Evolutionary conservation across 2,329 filamentous ascomycete genomes (phyloP), one percentile per base, ranked within the genome.

Genomic region (Talaromyces atroroseus): DNA sequence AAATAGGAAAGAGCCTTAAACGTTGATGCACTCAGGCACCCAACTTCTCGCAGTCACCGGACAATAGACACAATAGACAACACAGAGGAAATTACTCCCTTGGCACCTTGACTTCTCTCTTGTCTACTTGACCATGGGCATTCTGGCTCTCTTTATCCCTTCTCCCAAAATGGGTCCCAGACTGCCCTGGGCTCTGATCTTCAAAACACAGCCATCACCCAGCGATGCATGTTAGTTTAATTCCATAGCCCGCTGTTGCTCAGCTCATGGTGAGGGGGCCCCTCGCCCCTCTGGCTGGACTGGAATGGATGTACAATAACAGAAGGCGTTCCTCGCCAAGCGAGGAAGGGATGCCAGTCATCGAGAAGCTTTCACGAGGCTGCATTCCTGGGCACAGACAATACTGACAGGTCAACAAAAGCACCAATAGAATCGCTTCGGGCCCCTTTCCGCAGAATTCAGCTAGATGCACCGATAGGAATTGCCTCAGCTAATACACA

Each of bases 271-370:
- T 5, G 18, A 44, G 20, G 7, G n/a, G n/a, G n/a, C n/a, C n/a
- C n/a, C n/a, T n/a, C 8, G 5, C 26, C 8, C 11, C 7, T 7
- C 5, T 29, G 11, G 7, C 10, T 45, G 20, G 26, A n/a, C 32
- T 49, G 52, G 52, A 49, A 54, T 54, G 52, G 52, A 54, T 54
- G 34, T 21, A 40, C 52, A 54, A 36, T 44, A 24, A 18, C 44
- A 14, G 34, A n/a, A 16, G 34, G 34, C 52, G 38, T 54, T 11
- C 52, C 45, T 23, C 45, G 52, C 52, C 45, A 54, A 54, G 34
- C 45, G 40, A 18, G 18, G 20, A 10, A 44, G 40, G 40, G n/a
- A 40, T 20, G 36, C n/a, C 40, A 44, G 1, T 49, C 45, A n/a
- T 46, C 34, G 23, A 49, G 46, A 48, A 54, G 52, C 44, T 44